Base-by-base conservation (phyloP, 352 stramenopile genomes). In the Aphanomyces astaci region DNA sequence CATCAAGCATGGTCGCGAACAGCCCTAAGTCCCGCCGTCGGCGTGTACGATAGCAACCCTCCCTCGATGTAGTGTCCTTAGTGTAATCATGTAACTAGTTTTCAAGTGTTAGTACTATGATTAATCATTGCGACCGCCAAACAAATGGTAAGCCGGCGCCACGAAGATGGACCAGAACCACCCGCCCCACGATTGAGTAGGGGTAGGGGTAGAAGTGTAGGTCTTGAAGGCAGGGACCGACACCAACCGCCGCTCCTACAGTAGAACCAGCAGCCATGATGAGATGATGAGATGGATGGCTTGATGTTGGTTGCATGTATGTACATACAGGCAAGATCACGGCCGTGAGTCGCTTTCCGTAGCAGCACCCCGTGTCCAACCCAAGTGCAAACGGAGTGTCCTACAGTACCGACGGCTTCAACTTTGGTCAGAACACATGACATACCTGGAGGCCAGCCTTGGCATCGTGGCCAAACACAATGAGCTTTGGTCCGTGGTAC, bases 401-500 rank as follows among this genome's bases (percentile, higher is more conserved):
- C 78, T 95, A 73, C 28, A 43, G 48, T 4, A 62, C 2, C 2
- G 10, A 19, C 39, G 56, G n/a, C n/a, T 33, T 9, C 13, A 54
- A 32, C 39, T 25, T 36, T 19, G 24, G 36, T 45, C 32, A 59
- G n/a, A 36, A 63, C n/a, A 63, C 15, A 45, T 32, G 28, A 11
- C 67, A 53, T 52, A 87, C 76, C 78, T 97, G 90, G 4, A 97
- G 69, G 10, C 89, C 89, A 15, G 81, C 72, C 53, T 78, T 75
- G 5, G 92, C 92, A 72, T 96, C 89, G 77, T 98, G 92, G 32
- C 92, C 92, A 83, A 98, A 98, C 66, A 94, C 88, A 7, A 97
- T 79, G 64, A 87, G 84, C 24, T 80, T 57, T 1, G 90, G 86
- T 15, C 91, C 91, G 1, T 65, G 56, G 88, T 89, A 98, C 43